A percentile compares a stretch with the other conserved stretches of the same genome.
Evolutionary conservation across 495 filamentous ascomycete species (phyloP).

Genomic region (Penicillium antarcticum): DNA sequence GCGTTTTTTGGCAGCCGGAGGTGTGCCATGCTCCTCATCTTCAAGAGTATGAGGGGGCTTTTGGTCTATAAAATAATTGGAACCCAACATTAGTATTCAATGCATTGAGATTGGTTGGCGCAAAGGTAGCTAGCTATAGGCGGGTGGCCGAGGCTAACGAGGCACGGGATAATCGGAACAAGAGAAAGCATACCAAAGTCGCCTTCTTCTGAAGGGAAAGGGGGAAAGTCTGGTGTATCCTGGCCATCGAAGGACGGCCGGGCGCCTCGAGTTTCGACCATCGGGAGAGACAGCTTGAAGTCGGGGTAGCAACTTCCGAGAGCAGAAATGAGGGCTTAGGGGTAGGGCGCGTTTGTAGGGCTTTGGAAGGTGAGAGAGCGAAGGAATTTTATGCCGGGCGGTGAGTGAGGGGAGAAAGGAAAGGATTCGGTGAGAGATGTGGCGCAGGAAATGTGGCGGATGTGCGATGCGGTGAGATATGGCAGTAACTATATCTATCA

Average conservation of each 20-base stretch:
- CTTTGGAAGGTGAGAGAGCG: slow-evolving; percentile 19
- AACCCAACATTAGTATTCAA: not conserved
- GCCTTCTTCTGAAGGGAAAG: slow-evolving; percentile 27
- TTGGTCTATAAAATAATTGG: slow-evolving; percentile 12
- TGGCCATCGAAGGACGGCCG: slow-evolving; percentile 31
- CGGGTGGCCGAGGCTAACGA: not conserved
- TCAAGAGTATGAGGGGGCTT: slow-evolving; percentile 33
- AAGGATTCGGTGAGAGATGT: not conserved
- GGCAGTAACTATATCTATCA: too few species aligned
- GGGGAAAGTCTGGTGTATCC: slow-evolving; percentile 27
- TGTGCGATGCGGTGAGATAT: too few species aligned
- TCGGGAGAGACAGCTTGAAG: slow-evolving; percentile 21
- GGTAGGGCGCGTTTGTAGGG: slow-evolving; percentile 45
- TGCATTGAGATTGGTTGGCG: not conserved
- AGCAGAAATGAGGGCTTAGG: slow-evolving; percentile 55
- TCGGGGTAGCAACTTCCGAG: slow-evolving; percentile 39
- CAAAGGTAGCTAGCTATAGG: not conserved
- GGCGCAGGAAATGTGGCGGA: too few species aligned
- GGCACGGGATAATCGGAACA: slow-evolving; percentile 1
- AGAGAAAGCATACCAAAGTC: slow-evolving; percentile 35
- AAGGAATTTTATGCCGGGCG: slow-evolving; percentile 25
- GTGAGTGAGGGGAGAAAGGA: not conserved
- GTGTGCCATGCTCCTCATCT: slow-evolving; percentile 33
- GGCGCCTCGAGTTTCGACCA: slow-evolving; percentile 33
- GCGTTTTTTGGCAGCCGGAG: slow-evolving; percentile 42